These are phyloP conservation scores for Canna indica DNA, from an alignment of 176 grass and related monocot species.

Conservation along the genomic window DNA sequence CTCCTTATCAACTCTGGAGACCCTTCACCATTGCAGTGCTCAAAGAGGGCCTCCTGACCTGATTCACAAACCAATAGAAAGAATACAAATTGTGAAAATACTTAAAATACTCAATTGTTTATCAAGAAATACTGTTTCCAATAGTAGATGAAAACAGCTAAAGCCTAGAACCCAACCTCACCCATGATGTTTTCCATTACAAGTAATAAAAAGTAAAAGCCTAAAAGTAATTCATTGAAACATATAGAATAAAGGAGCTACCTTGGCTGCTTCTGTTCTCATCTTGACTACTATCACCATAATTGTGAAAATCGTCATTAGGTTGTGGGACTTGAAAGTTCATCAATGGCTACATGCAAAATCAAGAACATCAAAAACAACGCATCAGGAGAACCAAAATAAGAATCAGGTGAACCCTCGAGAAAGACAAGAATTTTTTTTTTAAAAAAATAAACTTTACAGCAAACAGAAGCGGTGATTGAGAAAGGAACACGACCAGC, in stretches of 20 bases:
- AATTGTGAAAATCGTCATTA: conserved; percentile 46
- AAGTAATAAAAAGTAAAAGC: conserved; percentile 5
- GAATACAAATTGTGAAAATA: neutral
- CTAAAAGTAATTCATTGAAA: conserved; percentile 8
- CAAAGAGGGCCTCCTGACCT: neutral
- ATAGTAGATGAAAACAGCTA: neutral
- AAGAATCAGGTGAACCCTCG: neutral
- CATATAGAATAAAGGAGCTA: conserved; percentile 15
- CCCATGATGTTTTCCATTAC: neutral
- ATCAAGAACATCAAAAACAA: conserved; percentile 2
- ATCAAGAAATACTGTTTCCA: neutral
- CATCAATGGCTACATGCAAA: conserved; percentile 57
- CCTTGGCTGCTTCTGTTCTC: conserved; percentile 68
- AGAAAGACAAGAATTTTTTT: neutral
- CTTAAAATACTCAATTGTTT: neutral
- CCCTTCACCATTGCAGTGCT: conserved; percentile 53
- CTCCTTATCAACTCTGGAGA: conserved; percentile 37
- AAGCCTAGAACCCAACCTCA: neutral
- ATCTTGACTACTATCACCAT: conserved; percentile 62
- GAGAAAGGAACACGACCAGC: neutral
- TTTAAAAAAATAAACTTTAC: neutral
- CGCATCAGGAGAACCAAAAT: neutral
- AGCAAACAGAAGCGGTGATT: neutral
- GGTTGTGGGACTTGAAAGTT: conserved; percentile 77
- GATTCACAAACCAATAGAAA: neutral